Base-by-base conservation (phyloP, 1,284 basidiomycete species). In the Ceratobasidium sp. region DNA sequence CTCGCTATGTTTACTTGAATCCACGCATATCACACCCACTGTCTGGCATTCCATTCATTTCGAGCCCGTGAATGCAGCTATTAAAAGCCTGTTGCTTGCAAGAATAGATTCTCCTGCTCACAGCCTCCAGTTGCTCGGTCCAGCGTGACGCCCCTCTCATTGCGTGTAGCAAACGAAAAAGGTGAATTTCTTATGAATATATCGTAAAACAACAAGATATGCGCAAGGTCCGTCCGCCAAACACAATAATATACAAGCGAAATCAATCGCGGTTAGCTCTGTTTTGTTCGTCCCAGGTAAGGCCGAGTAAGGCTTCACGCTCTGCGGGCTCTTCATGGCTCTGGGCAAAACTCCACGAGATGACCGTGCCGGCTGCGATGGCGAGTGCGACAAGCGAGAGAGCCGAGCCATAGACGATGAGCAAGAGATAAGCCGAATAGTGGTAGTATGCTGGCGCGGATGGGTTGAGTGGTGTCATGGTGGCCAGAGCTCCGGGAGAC, bases 361-460 rank as follows among this genome's bases (percentile, higher is more conserved):
- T 36, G 1, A 59, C 21, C 1, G 53, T 30, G 18, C 53, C 53
- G 34, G 67, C 53, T 12, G 55, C 26, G 30, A 70, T 58, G 39
- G 26, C 18, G 18, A 70, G 53, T n/a, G 23, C 26, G 41, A 70
- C 67, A 9, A 70, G 53, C 26, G 53, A 58, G n/a, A 70, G 53
- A 2, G 53, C 53, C 1, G 48, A 53, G 2, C 53, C 67, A n/a
- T 53, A 70, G 1, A 36, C 30, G 30, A 59, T 36, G 39, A 70
- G 23, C 14, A 46, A 16, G 18, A 70, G 39, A 28, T 52, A 70
- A 10, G 53, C 52, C 1, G 67, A 12, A 39, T 70, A 70, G 18
- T 46, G 41, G 55, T 70, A 70, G n/a, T 58, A 39, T n/a, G 53
- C 30, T 32, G 12, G 39, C 9, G 34, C 4, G 18, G 30, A 28